These are phyloP conservation scores for Rehmannia glutinosa DNA, from an alignment of 257 asterid species.

Conservation along the genomic window DNA sequence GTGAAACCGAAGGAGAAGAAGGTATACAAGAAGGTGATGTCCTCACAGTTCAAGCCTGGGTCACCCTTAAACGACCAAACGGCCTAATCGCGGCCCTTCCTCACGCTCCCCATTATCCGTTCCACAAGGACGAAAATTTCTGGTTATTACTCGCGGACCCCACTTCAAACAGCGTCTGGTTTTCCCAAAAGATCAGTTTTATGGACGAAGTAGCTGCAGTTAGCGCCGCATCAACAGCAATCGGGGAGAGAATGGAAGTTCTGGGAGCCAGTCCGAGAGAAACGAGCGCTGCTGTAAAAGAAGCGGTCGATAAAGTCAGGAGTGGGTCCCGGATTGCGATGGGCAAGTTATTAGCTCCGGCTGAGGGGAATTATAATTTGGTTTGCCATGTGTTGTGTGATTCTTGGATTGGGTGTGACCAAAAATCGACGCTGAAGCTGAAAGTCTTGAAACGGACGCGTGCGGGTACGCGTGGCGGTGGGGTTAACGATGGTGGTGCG, in stretches of 20 bases:
- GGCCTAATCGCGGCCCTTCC: constrained; percentile 68
- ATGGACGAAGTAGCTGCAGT: constrained; percentile 66
- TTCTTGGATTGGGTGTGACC: constrained; percentile 83
- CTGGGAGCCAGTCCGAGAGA: constrained; percentile 53
- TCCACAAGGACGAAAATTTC: constrained; percentile 82
- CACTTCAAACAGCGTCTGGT: constrained; percentile 67
- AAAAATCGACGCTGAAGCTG: constrained; percentile 42
- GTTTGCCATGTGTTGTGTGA: constrained; percentile 69
- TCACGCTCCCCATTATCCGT: constrained; percentile 75
- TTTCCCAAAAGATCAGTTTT: constrained; percentile 60
- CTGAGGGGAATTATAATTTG: constrained; percentile 69
- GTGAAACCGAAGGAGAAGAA: constrained; percentile 93
- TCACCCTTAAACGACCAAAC: constrained; percentile 61
- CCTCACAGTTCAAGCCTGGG: constrained; percentile 81
- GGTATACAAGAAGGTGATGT: constrained; percentile 87
- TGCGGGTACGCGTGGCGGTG: constrained; percentile 50
- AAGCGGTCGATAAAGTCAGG: constrained; percentile 61
- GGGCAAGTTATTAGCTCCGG: constrained; percentile 72
- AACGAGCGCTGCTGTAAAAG: constrained; percentile 54
- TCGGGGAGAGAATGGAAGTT: constrained; percentile 64
- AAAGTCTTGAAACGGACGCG: constrained; percentile 63
- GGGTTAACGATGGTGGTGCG: constrained; percentile 29
- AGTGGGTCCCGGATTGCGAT: constrained; percentile 61
- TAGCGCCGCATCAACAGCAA: constrained; percentile 56
- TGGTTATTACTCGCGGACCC: constrained; percentile 89